Evolutionary conservation across 257 asterid species (phyloP), one percentile per base, ranked within the genome.

Genomic region (Lantana camara): DNA sequence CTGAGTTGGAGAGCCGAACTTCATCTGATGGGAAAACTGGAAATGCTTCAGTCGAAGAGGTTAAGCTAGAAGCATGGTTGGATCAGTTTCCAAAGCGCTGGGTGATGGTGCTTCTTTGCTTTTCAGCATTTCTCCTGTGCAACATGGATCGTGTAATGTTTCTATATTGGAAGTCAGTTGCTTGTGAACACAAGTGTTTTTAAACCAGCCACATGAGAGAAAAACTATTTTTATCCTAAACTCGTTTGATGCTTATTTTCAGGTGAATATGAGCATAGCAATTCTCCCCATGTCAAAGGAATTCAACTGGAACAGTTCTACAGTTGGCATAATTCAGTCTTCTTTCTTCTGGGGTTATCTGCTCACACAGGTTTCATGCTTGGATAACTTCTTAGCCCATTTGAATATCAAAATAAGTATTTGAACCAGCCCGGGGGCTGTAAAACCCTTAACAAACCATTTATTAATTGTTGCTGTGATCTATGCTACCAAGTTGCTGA

Each of bases 231-330:
- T 10, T 47, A 9, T 69, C 54, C 66, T 73, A 22, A 69, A 13
- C 20, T 56, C n/a, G 13, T 67, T 40, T 44, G 4, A n/a, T 24
- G 54, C 12, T 21, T 68, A 58, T 51, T 66, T 75, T 47, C 82
- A 94, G 99, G 99, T 94, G 76, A 94, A 94, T 74, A 90, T 90
- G 99, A 94, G 99, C 79, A 88, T 94, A 72, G 99, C 99, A 24
- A 90, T 94, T 76, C 96, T 94, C 71, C 97, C 97, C 5, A 90
- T 94, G 99, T 88, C 99, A 32, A 88, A 94, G 88, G 96, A 94
- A 72, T 94, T 79, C 82, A 86, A 88, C 69, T 94, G 99, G 99
- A 88, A 84, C 76, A 94, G 91, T 71, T 87, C 99, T 34, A 93
- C 99, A 14, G 99, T 94, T 76, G 99, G 99, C 52, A 85, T 94